Evolutionary conservation across 371 early-diverging fungal species (phyloP), one percentile per base, ranked within the genome.

Genomic region (Haplosporangium sp.): DNA sequence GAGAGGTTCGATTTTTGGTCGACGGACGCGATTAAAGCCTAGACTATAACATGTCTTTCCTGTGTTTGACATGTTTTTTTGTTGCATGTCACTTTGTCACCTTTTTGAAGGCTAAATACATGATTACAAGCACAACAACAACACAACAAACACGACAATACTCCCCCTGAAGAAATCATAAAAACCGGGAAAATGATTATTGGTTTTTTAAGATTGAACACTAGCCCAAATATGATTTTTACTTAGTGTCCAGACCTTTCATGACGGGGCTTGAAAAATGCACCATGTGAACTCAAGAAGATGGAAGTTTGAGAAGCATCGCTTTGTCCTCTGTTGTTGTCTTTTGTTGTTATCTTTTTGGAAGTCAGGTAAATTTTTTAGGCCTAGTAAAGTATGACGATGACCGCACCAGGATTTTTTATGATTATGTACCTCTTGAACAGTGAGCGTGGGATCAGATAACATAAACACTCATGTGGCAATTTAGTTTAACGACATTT

Each of bases 191-290:
- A 17, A 17, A 17, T 3, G 48, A 48, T 48, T 17, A 4, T 17
- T 13, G 48, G 4, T 3, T 48, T 48, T 48, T 48, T 48, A 17
- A 48, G 48, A 48, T 48, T 48, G 48, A 35, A 35, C 57, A 27
- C 57, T 48, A 61, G 27, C 47, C 42, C 47, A 7, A 47, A 45
- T 39, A 45, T 45, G 45, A 34, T 39, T 35, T 47, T 34, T 47
- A 61, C 42, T 27, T n/a, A 10, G 38, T 52, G 47, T 50, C 35
- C 10, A n/a, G 11, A 8, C 44, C 44, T 42, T 44, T 35, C 34
- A 42, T 17, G 67, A 69, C 56, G 62, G 69, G 62, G 62, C 37
- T 45, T 55, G 69, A 62, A 69, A 61, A 65, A n/a, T 34, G 44
- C 1, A 44, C 63, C 6, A 39, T 27, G 19, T 35, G 45, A 20